These are phyloP conservation scores for Kodamaea derodonti DNA, from an alignment of 1,139 yeast genomes.

Conservation along the genomic window DNA sequence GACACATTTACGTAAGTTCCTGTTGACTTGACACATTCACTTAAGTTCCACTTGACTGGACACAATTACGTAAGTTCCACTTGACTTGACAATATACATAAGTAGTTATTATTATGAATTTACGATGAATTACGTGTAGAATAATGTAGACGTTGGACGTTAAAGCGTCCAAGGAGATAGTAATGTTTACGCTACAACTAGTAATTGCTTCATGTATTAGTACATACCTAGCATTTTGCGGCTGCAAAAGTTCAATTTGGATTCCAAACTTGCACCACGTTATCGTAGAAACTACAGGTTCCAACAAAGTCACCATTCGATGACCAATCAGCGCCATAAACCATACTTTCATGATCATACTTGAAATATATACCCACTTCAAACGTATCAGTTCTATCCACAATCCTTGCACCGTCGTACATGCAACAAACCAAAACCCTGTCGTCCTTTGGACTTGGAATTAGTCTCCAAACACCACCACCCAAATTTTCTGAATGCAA, in stretches of 20 bases:
- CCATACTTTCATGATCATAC: constrained; percentile 83
- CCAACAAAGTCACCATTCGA: constrained; percentile 44
- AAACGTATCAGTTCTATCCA: constrained; percentile 33
- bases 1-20: too few species aligned
- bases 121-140: too few species aligned
- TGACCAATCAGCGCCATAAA: constrained; percentile 92
- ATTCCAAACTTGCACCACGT: constrained; percentile 71
- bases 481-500: constrained; percentile 52
- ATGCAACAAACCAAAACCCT: constrained; percentile 78
- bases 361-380: constrained; percentile 51
- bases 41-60: too few species aligned
- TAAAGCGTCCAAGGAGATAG: too few species aligned
- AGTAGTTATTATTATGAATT: neutral
- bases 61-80: too few species aligned
- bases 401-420: constrained; percentile 88
- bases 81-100: too few species aligned
- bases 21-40: too few species aligned
- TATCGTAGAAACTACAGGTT: constrained; percentile 91
- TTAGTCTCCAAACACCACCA: constrained; percentile 94
- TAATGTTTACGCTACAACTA: too few species aligned
- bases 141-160: too few species aligned
- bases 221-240: too few species aligned
- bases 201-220: too few species aligned
- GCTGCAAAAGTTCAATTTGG: too few species aligned
- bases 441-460: constrained; percentile 55